Conservation (phyloP, 1,284 basidiomycete genomes). For the Ustilago sp. region DNA sequence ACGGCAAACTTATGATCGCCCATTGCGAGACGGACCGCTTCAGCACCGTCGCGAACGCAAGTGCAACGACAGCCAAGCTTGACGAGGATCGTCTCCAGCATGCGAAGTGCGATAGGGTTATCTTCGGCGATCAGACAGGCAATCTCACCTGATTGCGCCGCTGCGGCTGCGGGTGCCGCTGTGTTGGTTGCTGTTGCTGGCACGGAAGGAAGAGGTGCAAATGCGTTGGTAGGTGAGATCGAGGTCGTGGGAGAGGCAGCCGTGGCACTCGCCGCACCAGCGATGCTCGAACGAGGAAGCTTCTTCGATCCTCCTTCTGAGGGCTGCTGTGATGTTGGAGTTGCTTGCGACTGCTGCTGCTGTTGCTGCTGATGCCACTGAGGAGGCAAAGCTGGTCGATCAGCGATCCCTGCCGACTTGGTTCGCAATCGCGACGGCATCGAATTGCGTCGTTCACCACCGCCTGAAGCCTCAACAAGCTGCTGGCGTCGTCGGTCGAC, state of each 20-base stretch:
- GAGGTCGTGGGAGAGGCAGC: conserved; percentile 26
- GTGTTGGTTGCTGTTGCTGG: conserved; percentile 1
- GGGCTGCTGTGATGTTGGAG: not conserved
- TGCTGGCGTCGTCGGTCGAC: conserved; percentile 66
- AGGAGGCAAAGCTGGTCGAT: conserved; percentile 42
- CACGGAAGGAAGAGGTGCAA: conserved; percentile 11
- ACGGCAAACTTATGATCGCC: conserved; percentile 83
- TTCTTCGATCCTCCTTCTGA: conserved; percentile 23
- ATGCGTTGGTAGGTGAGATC: conserved; percentile 32
- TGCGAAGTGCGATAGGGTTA: conserved; percentile 78
- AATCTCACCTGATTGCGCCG: conserved; percentile 72
- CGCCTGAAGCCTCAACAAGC: conserved; percentile 73
- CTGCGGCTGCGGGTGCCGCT: not conserved
- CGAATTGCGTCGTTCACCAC: conserved; percentile 77
- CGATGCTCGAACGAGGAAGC: conserved; percentile 7
- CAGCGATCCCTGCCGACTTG: conserved; percentile 75
- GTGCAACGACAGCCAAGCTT: conserved; percentile 93
- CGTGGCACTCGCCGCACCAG: conserved; percentile 7
- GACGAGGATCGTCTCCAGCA: conserved; percentile 87
- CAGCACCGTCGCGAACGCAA: conserved; percentile 92
- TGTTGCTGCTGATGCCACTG: conserved; percentile 36
- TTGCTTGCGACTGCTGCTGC: conserved; percentile 9
- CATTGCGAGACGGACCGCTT: conserved; percentile 95
- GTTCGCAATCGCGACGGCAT: conserved; percentile 88
- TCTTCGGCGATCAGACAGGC: conserved; percentile 95